Evolutionary conservation across 2,329 filamentous ascomycete genomes (phyloP), one percentile per base, ranked within the genome.

Genomic region (Teratosphaeria viscida): DNA sequence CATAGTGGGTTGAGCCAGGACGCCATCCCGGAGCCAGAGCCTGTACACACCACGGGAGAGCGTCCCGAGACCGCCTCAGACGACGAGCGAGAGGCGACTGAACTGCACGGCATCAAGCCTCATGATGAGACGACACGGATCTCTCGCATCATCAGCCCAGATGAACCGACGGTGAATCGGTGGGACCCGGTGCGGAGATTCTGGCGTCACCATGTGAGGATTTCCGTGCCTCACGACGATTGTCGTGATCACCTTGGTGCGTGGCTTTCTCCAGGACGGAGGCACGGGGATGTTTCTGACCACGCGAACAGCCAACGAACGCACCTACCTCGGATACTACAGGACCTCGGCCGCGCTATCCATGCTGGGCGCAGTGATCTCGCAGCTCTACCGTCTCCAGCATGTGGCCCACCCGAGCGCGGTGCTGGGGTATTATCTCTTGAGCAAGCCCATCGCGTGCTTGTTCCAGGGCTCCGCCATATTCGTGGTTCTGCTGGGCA

Each of bases 241-340:
- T 78, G 78, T 64, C 74, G 82, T 69, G 82, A 85, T 66, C 81
- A 84, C 71, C 66, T 85, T 52, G 82, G 82, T 83, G 75, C 58
- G 76, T 64, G 29, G 29, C 4, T 32, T 7, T 32, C 29, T 32
- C 4, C 29, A 32, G 5, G 29, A 32, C 7, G 4, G 7, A 32
- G 29, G 10, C 34, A 7, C 4, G 3, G 6, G 6, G 26, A 2
- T 37, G 29, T 34, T 55, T 19, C 43, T 58, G 47, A n/a, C 52
- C 23, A 39, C 47, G 32, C 16, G 43, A 23, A 58, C 66, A 90
- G 87, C 88, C 43, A 81, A 90, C 58, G 87, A 91, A 73, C 79
- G 87, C 59, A 91, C 87, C 19, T 91, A 86, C 68, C 81, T 91
- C 19, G 85, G 81, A 34, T 90, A 90, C 71, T 78, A 90, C 34